Percentiles rank a stretch among this genome's conserved stretches.
phyloP scores from a whole-genome alignment of 2,329 filamentous ascomycete species.

The Aspergillus persii region DNA sequence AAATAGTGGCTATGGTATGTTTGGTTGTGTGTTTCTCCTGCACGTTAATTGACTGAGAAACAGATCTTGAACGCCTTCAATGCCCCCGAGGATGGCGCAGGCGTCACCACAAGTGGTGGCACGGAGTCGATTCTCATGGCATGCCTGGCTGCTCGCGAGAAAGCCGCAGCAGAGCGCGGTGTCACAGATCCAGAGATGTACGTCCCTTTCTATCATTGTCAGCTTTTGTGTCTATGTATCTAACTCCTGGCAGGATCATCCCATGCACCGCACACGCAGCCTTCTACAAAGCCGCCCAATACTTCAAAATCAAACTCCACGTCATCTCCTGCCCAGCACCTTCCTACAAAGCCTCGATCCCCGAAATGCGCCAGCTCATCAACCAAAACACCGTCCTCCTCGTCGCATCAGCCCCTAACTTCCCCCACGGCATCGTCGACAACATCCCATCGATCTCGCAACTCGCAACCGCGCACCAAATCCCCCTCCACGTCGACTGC shows the following conservation, averaged over 20 bases:
- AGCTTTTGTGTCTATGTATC: conserved; percentile 10
- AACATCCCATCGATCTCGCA: conserved; percentile 83
- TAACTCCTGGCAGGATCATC: conserved; percentile 64
- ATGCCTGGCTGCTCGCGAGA: conserved; percentile 83
- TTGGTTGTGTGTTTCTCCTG: neutral
- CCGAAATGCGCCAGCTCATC: conserved; percentile 76
- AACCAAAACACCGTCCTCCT: conserved; percentile 93
- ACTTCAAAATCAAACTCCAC: conserved; percentile 96
- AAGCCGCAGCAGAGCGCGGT: conserved; percentile 78
- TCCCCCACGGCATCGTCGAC: conserved; percentile 96
- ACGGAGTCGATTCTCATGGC: conserved; percentile 98
- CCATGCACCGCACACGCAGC: conserved; percentile 93
- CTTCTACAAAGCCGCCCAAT: conserved; percentile 90
- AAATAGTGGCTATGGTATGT: conserved; percentile 89
- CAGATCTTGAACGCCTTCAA: conserved; percentile 77
- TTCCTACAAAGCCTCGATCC: conserved; percentile 76
- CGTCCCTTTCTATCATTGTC: conserved; percentile 30
- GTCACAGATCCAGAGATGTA: conserved; percentile 94
- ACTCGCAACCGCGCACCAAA: conserved; percentile 72
- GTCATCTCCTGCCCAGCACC: conserved; percentile 84
- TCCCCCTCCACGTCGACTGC: conserved; percentile 95
- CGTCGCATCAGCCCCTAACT: conserved; percentile 94
- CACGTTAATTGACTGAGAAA: conserved; percentile 4
- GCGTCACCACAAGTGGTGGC: conserved; percentile 86
- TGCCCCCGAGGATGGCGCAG: conserved; percentile 78